Evolutionary conservation across 768 basidiomycete species (phyloP).

Genomic region (Strobilomyces confusus): DNA sequence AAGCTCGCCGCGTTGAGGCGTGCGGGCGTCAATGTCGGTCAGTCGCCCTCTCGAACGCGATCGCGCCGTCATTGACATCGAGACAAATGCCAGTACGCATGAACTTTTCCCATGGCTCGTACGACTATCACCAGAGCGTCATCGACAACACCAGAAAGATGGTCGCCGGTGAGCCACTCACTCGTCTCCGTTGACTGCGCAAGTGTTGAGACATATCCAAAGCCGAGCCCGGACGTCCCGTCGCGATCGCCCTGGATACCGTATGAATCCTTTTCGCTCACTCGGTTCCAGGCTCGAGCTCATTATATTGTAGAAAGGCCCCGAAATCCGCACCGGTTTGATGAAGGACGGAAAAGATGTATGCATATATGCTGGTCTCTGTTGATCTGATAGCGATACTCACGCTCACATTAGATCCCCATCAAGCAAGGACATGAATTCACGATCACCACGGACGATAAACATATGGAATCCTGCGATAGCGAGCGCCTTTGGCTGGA

Average conservation of each 20-base stretch:
- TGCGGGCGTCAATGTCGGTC: constrained; percentile 97
- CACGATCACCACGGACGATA: constrained; percentile 78
- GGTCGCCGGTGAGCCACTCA: constrained; percentile 56
- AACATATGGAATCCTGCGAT: constrained; percentile 75
- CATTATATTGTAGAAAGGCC: constrained; percentile 74
- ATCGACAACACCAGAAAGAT: constrained; percentile 95
- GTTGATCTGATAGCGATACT: background rate
- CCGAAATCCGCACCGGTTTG: constrained; percentile 96
- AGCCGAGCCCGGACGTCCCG: constrained; percentile 76
- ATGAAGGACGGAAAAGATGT: constrained; percentile 87
- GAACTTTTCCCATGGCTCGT: constrained; percentile 99
- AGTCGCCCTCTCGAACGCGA: constrained; percentile 29
- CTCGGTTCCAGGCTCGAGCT: constrained; percentile 1
- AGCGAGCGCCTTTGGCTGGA: constrained; percentile 88
- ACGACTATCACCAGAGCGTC: constrained; percentile 98
- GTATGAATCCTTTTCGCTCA: constrained; percentile 41
- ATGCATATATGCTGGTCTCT: constrained; percentile 32
- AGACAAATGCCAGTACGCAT: constrained; percentile 72
- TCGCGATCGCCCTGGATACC: constrained; percentile 97
- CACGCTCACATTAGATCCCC: constrained; percentile 50
- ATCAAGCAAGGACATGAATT: constrained; percentile 94
- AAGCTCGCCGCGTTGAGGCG: constrained; percentile 78
- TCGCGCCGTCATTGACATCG: constrained; percentile 7
- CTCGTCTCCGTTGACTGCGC: background rate
- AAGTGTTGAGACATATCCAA: constrained; percentile 3